phyloP scores from a whole-genome alignment of 2,329 filamentous ascomycete genomes.

The Seiridium cupressi region DNA sequence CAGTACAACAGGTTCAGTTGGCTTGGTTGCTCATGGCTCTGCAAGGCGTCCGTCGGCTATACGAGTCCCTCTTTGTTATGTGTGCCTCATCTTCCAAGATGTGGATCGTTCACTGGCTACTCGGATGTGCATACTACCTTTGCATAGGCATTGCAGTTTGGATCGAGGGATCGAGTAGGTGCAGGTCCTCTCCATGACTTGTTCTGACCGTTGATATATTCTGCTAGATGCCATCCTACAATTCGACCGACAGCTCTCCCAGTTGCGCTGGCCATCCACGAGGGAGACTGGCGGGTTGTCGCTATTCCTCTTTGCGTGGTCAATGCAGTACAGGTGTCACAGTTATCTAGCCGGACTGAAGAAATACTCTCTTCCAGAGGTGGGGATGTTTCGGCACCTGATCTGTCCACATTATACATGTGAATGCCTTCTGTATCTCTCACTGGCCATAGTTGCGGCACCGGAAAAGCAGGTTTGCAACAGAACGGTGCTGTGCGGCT shows the following conservation, averaged over 20 bases:
- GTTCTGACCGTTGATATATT: background rate
- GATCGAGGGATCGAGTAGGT: conserved; percentile 75
- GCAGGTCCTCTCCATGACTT: background rate
- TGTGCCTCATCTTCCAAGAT: conserved; percentile 71
- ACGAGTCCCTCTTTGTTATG: conserved; percentile 67
- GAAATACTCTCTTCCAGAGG: conserved; percentile 79
- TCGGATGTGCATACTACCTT: conserved; percentile 78
- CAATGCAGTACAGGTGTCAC: conserved; percentile 74
- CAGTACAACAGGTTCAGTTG: conserved; percentile 59
- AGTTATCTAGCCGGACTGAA: conserved; percentile 65
- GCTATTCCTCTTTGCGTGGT: conserved; percentile 68
- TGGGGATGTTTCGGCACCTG: conserved; percentile 68
- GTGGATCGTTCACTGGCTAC: conserved; percentile 79
- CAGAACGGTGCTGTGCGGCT: conserved; percentile 66
- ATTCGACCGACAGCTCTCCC: conserved; percentile 15
- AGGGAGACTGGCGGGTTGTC: conserved; percentile 56
- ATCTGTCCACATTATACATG: conserved; percentile 90
- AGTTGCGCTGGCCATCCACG: conserved; percentile 31
- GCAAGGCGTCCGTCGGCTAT: conserved; percentile 73
- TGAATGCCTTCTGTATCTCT: conserved; percentile 80
- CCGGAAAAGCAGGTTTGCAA: conserved; percentile 67
- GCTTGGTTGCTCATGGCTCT: conserved; percentile 72
- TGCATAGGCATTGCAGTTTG: conserved; percentile 74
- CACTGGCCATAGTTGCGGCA: conserved; percentile 72
- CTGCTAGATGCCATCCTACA: conserved; percentile 21